Percentiles rank a stretch among this genome's conserved stretches.
phyloP scores from a whole-genome alignment of 441 rosid genomes.

The Arabidopsis lyrata region DNA sequence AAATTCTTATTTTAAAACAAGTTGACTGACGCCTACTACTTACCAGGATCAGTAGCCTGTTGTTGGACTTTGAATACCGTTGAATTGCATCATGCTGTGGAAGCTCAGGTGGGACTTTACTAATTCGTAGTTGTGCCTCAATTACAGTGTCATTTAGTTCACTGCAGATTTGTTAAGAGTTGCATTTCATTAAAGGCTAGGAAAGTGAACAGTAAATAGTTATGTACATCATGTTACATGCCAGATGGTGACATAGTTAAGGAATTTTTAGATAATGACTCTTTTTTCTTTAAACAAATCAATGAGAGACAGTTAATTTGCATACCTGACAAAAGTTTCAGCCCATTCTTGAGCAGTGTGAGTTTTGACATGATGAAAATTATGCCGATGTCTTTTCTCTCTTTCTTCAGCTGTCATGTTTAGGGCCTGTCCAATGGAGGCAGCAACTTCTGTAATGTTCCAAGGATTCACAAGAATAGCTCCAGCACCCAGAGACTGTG shows the following conservation, averaged over 20 bases:
- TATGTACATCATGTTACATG: not conserved
- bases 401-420: conserved; percentile 84
- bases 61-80: conserved; percentile 71
- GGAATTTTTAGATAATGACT: too few relatives aligned
- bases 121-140: conserved; percentile 93
- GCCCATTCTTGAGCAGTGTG: conserved; percentile 99
- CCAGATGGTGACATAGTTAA: not conserved
- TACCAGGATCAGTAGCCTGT: conserved; percentile 94
- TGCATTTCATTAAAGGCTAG: conserved; percentile 15
- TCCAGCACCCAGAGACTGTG: conserved; percentile 99
- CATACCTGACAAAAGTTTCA: conserved; percentile 95
- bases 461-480: conserved; percentile 99
- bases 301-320: conserved; percentile 5
- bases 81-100: conserved; percentile 73
- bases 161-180: conserved; percentile 54
- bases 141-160: conserved; percentile 97
- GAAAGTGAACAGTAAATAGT: not conserved
- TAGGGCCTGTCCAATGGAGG: conserved; percentile 87
- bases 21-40: conserved; percentile 44
- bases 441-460: conserved; percentile 99
- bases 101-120: conserved; percentile 91
- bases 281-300: not conserved
- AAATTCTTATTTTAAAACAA: not conserved
- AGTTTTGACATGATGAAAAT: conserved; percentile 74
- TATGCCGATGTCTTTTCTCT: conserved; percentile 91